These are phyloP conservation scores for Aspergillus luchuensis DNA, from an alignment of 2,329 filamentous ascomycete genomes.

Conservation along the genomic window DNA sequence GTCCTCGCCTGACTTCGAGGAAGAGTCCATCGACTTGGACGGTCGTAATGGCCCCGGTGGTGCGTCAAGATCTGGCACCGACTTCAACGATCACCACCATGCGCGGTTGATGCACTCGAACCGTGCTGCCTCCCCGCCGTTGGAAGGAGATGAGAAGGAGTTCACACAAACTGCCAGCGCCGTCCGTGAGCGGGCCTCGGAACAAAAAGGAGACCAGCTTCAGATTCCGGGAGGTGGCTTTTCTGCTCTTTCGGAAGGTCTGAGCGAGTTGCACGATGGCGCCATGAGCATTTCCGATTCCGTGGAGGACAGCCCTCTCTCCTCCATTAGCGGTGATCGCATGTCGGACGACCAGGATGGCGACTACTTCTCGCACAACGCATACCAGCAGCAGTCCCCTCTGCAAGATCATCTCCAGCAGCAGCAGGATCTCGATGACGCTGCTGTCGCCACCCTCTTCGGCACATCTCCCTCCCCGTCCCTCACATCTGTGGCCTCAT, in stretches of 20 bases:
- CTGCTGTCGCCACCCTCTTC: conserved; percentile 39
- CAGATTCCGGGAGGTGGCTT: conserved; percentile 31
- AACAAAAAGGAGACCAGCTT: conserved; percentile 36
- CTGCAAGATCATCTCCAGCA: conserved; percentile 23
- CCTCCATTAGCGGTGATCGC: conserved; percentile 31
- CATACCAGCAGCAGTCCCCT: conserved; percentile 24
- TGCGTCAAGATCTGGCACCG: conserved; percentile 40
- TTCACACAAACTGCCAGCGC: conserved; percentile 94
- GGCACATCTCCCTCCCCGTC: conserved; percentile 48
- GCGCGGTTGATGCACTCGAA: conserved; percentile 63
- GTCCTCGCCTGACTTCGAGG: conserved; percentile 82
- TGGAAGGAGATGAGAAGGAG: conserved; percentile 93
- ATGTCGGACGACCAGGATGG: conserved; percentile 36
- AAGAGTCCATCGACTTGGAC: conserved; percentile 58
- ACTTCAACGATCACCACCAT: conserved; percentile 61
- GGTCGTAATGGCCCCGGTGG: conserved; percentile 64
- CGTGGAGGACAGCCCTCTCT: conserved; percentile 34
- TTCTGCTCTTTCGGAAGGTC: conserved; percentile 48
- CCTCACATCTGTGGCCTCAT: conserved; percentile 44
- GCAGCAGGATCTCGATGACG: conserved; percentile 37
- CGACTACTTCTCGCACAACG: conserved; percentile 40
- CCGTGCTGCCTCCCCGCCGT: conserved; percentile 78
- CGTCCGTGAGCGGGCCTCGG: conserved; percentile 62
- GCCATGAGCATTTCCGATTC: conserved; percentile 32
- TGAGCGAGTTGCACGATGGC: conserved; percentile 38